Evolutionary conservation across 2,329 filamentous ascomycete species (phyloP).

Genomic region (Talaromyces sp.): DNA sequence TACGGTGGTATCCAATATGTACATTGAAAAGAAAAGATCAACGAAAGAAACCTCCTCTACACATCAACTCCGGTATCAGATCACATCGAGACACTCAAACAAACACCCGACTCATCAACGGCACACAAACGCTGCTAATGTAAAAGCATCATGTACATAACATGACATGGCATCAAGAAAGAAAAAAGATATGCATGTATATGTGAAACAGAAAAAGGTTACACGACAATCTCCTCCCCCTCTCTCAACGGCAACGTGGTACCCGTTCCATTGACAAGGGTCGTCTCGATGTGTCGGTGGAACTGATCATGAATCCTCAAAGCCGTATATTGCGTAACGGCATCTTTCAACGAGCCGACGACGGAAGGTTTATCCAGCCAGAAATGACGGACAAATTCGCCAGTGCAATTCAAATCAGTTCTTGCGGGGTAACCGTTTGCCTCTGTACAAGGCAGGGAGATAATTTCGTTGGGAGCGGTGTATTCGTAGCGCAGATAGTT

Average conservation of each 20-base stretch:
- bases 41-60: background rate
- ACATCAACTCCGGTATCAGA: slow-evolving; percentile 1
- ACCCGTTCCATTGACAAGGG: slow-evolving; percentile 11
- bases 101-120: background rate
- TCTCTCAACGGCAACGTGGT: slow-evolving; percentile 2
- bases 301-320: slow-evolving; percentile 12
- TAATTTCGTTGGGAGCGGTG: background rate
- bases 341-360: slow-evolving; percentile 5
- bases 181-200: background rate
- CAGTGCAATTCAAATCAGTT: slow-evolving; percentile 2
- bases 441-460: slow-evolving; percentile 9
- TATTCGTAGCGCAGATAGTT: slow-evolving; percentile 14
- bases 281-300: slow-evolving; percentile 4
- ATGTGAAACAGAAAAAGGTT: background rate
- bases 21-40: background rate
- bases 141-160: background rate
- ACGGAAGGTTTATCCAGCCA: slow-evolving; percentile 10
- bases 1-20: slow-evolving; percentile 11
- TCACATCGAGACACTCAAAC: background rate
- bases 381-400: slow-evolving; percentile 14
- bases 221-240: slow-evolving; percentile 8
- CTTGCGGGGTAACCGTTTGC: slow-evolving; percentile 11
- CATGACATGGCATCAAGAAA: background rate
- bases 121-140: background rate
- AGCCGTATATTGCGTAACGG: slow-evolving; percentile 10